phyloP scores from a whole-genome alignment of 495 filamentous ascomycete genomes.

The Aspergillus leporis region DNA sequence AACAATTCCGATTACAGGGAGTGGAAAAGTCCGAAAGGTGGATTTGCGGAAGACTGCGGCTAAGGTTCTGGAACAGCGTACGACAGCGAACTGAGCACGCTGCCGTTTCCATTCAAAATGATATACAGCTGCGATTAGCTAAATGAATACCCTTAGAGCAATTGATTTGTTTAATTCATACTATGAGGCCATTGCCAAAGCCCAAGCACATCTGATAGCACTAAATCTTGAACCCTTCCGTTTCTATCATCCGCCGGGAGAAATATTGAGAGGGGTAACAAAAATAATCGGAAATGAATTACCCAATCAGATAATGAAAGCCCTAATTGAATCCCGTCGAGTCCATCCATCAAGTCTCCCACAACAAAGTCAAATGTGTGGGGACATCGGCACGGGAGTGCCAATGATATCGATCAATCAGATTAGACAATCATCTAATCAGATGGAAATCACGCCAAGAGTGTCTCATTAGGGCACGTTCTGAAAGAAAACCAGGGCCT shows the following conservation, averaged over 20 bases:
- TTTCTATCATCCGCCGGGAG: not conserved
- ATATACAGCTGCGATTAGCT: conserved; percentile 1
- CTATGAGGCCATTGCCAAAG: too few relatives aligned
- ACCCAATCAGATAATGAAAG: not conserved
- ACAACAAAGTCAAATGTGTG: not conserved
- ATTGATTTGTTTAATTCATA: not conserved
- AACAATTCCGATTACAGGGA: conserved; percentile 64
- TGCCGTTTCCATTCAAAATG: not conserved
- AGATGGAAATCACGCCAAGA: conserved; percentile 21
- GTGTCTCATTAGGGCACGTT: not conserved
- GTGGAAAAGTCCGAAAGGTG: conserved; percentile 71
- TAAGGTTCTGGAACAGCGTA: conserved; percentile 39
- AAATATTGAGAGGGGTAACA: not conserved
- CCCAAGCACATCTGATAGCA: too few relatives aligned
- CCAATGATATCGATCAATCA: conserved; percentile 19
- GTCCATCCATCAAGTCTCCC: not conserved
- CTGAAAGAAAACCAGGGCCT: not conserved
- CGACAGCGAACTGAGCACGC: not conserved
- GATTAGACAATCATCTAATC: conserved; percentile 40
- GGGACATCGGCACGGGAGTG: not conserved
- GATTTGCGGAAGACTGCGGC: conserved; percentile 61
- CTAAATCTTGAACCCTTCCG: too few relatives aligned
- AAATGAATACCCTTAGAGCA: conserved; percentile 2
- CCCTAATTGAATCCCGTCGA: not conserved
- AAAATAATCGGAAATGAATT: not conserved